These are phyloP conservation scores for Mycena sp. DNA, from an alignment of 1,284 basidiomycete species.

Conservation along the genomic window DNA sequence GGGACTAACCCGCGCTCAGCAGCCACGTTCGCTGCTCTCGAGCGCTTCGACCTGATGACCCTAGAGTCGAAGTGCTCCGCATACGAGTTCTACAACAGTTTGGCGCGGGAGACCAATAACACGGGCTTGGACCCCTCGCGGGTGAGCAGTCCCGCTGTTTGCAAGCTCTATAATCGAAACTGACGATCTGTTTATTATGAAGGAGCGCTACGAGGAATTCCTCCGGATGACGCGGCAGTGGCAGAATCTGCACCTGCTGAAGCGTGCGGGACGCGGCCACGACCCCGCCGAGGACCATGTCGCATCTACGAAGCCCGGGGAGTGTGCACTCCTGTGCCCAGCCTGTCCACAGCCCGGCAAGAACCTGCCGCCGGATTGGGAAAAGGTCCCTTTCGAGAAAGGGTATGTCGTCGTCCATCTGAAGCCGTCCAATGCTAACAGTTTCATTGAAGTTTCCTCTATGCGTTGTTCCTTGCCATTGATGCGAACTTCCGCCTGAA, in stretches of 20 bases:
- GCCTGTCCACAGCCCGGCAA: too few species aligned
- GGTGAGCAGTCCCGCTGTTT: too few species aligned
- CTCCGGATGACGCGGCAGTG: constrained; percentile 5
- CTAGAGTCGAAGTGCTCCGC: too few species aligned
- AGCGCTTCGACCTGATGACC: too few species aligned
- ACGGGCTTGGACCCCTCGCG: too few species aligned
- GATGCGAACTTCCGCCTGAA: constrained; percentile 29
- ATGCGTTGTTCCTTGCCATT: constrained; percentile 33
- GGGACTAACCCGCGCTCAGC: constrained; percentile 18
- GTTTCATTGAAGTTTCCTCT: constrained; percentile 24
- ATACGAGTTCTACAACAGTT: too few species aligned
- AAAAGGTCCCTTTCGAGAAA: neutral
- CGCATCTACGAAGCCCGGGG: constrained; percentile 15
- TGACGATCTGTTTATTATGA: neutral
- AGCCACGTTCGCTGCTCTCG: too few species aligned
- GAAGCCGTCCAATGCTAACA: too few species aligned
- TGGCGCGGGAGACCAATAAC: too few species aligned
- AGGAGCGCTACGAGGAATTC: constrained; percentile 13
- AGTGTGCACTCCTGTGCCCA: too few species aligned
- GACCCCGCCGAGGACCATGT: constrained; percentile 1
- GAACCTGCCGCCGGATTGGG: too few species aligned
- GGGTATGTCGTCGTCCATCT: too few species aligned
- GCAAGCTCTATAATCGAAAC: neutral
- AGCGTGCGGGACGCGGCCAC: constrained; percentile 31
- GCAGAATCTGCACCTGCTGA: constrained; percentile 7